These are phyloP conservation scores for Begonia masoniana DNA, from an alignment of 306 rosid genomes.

Conservation along the genomic window DNA sequence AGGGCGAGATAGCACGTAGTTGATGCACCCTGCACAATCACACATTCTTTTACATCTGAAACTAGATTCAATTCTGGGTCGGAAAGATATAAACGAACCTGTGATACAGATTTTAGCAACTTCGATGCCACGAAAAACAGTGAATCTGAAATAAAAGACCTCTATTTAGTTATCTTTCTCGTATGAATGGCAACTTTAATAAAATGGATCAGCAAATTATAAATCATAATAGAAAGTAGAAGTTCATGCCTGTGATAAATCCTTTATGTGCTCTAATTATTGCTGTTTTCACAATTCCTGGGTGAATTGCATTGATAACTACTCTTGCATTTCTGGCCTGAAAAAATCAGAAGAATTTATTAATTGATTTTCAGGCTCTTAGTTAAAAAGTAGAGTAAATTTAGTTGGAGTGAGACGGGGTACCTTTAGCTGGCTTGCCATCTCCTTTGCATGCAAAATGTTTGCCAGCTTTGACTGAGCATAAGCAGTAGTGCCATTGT, in stretches of 20 bases:
- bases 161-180: too few relatives aligned
- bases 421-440: slow-evolving; percentile 73
- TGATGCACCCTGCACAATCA: slow-evolving; percentile 53
- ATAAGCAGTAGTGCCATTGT: slow-evolving; percentile 75
- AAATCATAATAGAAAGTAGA: neutral
- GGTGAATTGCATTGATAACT: slow-evolving; percentile 75
- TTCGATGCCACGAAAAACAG: slow-evolving; percentile 77
- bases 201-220: neutral
- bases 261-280: slow-evolving; percentile 74
- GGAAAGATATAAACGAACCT: slow-evolving; percentile 29
- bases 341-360: slow-evolving; percentile 1
- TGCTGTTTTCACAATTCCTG: slow-evolving; percentile 83
- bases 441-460: slow-evolving; percentile 76
- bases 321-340: slow-evolving; percentile 77
- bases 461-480: slow-evolving; percentile 79
- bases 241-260: slow-evolving; percentile 46
- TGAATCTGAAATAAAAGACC: slow-evolving; percentile 37
- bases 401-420: neutral
- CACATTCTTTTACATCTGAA: neutral
- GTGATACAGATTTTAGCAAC: slow-evolving; percentile 59
- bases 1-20: slow-evolving; percentile 83
- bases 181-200: too few relatives aligned
- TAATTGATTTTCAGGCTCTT: neutral
- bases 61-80: neutral
- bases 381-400: too few relatives aligned